Conservation (phyloP, 116 monocot species). For the Papilionanthe hybrid region DNA sequence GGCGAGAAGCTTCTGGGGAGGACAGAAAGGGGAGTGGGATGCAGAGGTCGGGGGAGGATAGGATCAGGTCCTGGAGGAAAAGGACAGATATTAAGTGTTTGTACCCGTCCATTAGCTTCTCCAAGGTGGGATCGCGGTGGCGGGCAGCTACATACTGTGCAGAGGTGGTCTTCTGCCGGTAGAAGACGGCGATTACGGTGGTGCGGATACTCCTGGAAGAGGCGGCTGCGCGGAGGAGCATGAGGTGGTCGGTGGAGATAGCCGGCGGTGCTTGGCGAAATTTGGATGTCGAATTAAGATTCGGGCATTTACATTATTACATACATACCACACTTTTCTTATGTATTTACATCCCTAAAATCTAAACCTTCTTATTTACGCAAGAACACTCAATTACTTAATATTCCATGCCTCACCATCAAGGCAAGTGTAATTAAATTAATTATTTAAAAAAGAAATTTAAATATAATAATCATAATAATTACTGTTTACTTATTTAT, state of each 20-base stretch:
- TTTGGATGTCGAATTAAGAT: neutral
- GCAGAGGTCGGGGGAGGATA: slow-evolving; percentile 45
- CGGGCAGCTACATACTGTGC: slow-evolving; percentile 54
- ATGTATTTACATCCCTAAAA: too few species aligned
- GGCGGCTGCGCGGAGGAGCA: slow-evolving; percentile 3
- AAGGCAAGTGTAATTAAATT: too few species aligned
- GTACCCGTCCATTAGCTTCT: slow-evolving; percentile 75
- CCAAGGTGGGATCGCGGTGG: slow-evolving; percentile 62
- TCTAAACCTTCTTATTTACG: too few species aligned
- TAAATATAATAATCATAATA: too few species aligned
- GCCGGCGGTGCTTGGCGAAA: neutral
- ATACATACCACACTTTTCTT: too few species aligned
- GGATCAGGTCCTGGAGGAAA: slow-evolving; percentile 58
- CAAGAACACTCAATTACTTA: too few species aligned
- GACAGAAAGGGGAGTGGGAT: slow-evolving; percentile 50
- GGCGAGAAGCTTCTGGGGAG: slow-evolving; percentile 30
- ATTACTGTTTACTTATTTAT: too few species aligned
- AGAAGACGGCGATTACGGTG: neutral
- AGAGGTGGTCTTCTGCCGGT: slow-evolving; percentile 43
- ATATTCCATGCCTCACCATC: too few species aligned
- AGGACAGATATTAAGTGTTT: slow-evolving; percentile 50
- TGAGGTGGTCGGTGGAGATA: neutral
- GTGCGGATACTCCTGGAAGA: neutral
- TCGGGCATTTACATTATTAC: too few species aligned
- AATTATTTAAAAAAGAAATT: too few species aligned